A percentile compares a stretch with the other conserved stretches of the same genome.
phyloP scores from a whole-genome alignment of 2,329 filamentous ascomycete genomes.

The Cordyceps cicadae region DNA sequence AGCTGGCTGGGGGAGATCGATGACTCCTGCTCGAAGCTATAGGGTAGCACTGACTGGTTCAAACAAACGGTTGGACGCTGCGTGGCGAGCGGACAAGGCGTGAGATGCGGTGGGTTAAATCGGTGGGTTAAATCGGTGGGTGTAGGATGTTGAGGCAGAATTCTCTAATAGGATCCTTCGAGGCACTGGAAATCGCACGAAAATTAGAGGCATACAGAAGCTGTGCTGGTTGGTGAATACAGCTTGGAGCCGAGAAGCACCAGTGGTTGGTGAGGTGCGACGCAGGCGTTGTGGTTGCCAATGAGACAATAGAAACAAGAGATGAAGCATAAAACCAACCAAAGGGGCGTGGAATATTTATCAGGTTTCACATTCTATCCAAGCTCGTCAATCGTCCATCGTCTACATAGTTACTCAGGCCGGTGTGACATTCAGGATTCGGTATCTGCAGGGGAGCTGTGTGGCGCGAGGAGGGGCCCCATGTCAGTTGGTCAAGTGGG shows the following conservation, averaged over 20 bases:
- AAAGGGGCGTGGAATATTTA: neutral
- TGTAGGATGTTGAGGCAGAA: conserved; percentile 27
- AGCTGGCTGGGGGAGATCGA: no score
- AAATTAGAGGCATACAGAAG: no score
- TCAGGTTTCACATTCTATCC: neutral
- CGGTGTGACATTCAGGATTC: neutral
- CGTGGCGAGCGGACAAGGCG: conserved; percentile 19
- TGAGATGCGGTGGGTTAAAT: conserved; percentile 32
- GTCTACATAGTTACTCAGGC: neutral
- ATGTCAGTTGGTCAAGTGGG: neutral
- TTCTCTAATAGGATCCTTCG: no score
- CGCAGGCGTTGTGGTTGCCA: no score
- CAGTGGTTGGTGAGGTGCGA: no score
- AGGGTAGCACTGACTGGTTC: conserved; percentile 38
- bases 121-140: conserved; percentile 35
- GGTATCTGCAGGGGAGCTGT: neutral
- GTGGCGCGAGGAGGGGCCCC: neutral
- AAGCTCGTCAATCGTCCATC: neutral
- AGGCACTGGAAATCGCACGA: no score
- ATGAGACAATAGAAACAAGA: no score
- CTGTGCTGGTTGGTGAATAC: no score
- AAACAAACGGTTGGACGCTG: conserved; percentile 25
- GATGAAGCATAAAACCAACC: no score
- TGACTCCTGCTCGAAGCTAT: no score
- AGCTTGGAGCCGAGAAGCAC: no score